Evolutionary conservation across 2,329 filamentous ascomycete genomes (phyloP).

Genomic region (Neodidymelliopsis sp.): DNA sequence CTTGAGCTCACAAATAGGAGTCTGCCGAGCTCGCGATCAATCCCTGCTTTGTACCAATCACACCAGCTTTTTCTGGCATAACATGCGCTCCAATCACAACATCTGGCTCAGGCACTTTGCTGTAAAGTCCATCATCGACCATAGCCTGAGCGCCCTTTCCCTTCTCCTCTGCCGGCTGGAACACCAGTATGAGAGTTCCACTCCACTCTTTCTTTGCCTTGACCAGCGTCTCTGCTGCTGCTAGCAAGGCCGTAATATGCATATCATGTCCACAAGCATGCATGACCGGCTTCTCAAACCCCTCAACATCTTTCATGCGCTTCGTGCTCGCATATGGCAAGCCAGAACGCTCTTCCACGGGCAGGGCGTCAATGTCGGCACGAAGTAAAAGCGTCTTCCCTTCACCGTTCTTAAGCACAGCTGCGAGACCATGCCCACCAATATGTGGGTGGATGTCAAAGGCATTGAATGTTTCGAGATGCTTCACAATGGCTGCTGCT

Average conservation of each 20-base stretch:
- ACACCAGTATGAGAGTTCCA: conserved; percentile 69
- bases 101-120: conserved; percentile 63
- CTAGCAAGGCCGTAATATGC: conserved; percentile 67
- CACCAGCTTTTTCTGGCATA: conserved; percentile 53
- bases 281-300: conserved; percentile 65
- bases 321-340: conserved; percentile 63
- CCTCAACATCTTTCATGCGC: conserved; percentile 55
- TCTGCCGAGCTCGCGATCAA: conserved; percentile 54
- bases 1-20: conserved; percentile 36
- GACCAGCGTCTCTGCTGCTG: conserved; percentile 60
- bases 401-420: conserved; percentile 62
- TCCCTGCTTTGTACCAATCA: conserved; percentile 53
- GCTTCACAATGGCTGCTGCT: conserved; percentile 37
- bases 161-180: conserved; percentile 73
- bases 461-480: conserved; percentile 36
- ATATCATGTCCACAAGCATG: conserved; percentile 72
- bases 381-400: conserved; percentile 65
- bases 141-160: conserved; percentile 69
- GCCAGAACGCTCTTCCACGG: conserved; percentile 63
- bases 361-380: conserved; percentile 69
- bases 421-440: conserved; percentile 66
- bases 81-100: conserved; percentile 66
- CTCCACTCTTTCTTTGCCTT: conserved; percentile 59
- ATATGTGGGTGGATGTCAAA: conserved; percentile 61
- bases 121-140: conserved; percentile 66